Evolutionary conservation across 352 stramenopile species (phyloP), one percentile per base, ranked within the genome.

Genomic region (Globisporangium spinosum): DNA sequence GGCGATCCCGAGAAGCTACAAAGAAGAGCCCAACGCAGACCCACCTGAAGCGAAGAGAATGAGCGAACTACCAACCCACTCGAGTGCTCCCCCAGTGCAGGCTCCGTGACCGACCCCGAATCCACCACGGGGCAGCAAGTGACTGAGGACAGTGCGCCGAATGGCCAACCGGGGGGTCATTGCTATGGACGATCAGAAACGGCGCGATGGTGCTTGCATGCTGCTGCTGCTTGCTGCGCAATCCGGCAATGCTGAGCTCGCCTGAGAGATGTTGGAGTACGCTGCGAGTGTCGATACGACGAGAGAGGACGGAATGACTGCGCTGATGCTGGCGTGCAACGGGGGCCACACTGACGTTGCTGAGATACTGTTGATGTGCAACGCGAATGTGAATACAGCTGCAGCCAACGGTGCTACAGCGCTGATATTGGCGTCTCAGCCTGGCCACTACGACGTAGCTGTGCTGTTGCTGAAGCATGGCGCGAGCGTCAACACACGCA

Each of bases 241-340:
- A 29, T 23, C 13, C 22, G 38, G 59, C 22, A 20, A 23, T 12
- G 35, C 40, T 35, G 59, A 35, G 27, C n/a, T 25, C 13, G 59
- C 51, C 4, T 5, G 20, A 17, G 22, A 9, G n/a, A 27, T 65
- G 59, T 15, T 65, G 23, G 32, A n/a, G 29, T 1, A 38, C 7
- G 56, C 20, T 22, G 56, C 56, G 20, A 27, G 32, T 8, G 32
- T 62, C 17, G 32, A 62, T 20, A n/a, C 34, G 43, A n/a, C 27
- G 17, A 58, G 32, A 29, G 38, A 27, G 20, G 43, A 45, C 22
- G 60, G 60, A 23, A 29, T 34, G 45, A 65, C 43, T 15, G 60
- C 60, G 27, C 60, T 65, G 15, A 49, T 49, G 40, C 40, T 49
- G 40, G 40, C 40, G 40, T 49, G 40, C 40, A 49, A 49, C 40